Evolutionary conservation across 192 early-diverging fungal species (phyloP), one percentile per base, ranked within the genome.

Genomic region (Coemansia brasiliensis): DNA sequence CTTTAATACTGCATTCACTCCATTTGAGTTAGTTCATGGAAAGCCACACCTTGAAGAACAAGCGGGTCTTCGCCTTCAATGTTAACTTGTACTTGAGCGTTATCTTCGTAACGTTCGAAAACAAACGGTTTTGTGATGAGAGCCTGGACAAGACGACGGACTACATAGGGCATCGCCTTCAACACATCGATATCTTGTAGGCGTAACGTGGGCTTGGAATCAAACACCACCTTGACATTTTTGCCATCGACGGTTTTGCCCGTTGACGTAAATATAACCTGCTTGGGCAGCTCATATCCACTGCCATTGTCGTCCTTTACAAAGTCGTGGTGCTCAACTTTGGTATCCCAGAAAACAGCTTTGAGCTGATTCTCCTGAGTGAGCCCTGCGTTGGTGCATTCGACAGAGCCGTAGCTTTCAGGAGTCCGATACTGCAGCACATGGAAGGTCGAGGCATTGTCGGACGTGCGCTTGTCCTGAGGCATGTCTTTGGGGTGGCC

Each of bases 81-180:
- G 12, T 72, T 63, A 49, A 98, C 59, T 11, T 76, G 84, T 18
- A 98, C 77, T 41, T 85, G 81, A 37, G 88, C 87, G 8, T 73
- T 77, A 3, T 86, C 86, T 27, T 87, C 84, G 51, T 89, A 85
- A 87, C 94, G 95, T 72, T 98, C 93, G 71, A 95, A 98, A 27
- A 94, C 83, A 59, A 87, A 96, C 29, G 95, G 95, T 57, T 91
- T 91, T 17, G 92, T 94, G 25, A 98, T 88, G 59, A 95, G 87
- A 0, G 93, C 88, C 79, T 95, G 91, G 39, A 98, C 91, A 39
- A 95, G 67, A 57, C 90, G 93, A 43, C 90, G 85, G n/a, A 98
- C 48, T 38, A 96, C 74, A 72, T 84, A 98, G 13, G 95, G 94
- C 67, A 98, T 85, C 65, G 94, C 92, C n/a, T 82, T 71, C 35